Evolutionary conservation across 2,329 filamentous ascomycete species (phyloP).

Genomic region (Leptosphaerulina australis): DNA sequence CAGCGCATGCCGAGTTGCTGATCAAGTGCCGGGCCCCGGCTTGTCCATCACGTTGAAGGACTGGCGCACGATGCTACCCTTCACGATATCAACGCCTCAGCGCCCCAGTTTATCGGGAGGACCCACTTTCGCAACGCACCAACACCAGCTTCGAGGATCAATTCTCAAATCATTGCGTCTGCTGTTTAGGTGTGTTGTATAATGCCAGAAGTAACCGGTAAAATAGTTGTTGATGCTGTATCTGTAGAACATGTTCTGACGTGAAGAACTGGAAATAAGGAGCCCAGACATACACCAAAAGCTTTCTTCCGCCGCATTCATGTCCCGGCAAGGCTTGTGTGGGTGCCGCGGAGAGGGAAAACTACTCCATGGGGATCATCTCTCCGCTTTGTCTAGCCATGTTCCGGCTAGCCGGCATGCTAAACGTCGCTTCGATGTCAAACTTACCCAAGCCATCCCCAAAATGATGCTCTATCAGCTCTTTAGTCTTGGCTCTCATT

Average conservation of each 20-base stretch:
- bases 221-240: not conserved
- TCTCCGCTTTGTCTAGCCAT: slow-evolving; percentile 26
- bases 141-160: not conserved
- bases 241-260: not conserved
- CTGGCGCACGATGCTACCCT: slow-evolving; percentile 8
- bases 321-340: slow-evolving; percentile 32
- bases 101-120: slow-evolving; percentile 9
- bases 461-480: slow-evolving; percentile 15
- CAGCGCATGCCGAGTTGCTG: slow-evolving; percentile 7
- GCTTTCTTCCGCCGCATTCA: slow-evolving; percentile 27
- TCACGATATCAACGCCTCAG: slow-evolving; percentile 7
- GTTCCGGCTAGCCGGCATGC: slow-evolving; percentile 22
- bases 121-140: slow-evolving; percentile 10
- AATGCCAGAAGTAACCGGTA: not conserved
- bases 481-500: slow-evolving; percentile 25
- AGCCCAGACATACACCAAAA: slow-evolving; percentile 30
- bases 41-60: slow-evolving; percentile 12
- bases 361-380: slow-evolving; percentile 21
- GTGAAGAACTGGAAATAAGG: slow-evolving; percentile 24
- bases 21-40: slow-evolving; percentile 8
- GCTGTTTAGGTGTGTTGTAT: not conserved
- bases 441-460: slow-evolving; percentile 11
- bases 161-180: not conserved
- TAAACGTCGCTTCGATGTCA: slow-evolving; percentile 22
- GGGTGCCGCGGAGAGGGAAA: slow-evolving; percentile 13